Evolutionary conservation across 352 stramenopile species (phyloP), one percentile per base, ranked within the genome.

Genomic region (Pythium oligandrum): DNA sequence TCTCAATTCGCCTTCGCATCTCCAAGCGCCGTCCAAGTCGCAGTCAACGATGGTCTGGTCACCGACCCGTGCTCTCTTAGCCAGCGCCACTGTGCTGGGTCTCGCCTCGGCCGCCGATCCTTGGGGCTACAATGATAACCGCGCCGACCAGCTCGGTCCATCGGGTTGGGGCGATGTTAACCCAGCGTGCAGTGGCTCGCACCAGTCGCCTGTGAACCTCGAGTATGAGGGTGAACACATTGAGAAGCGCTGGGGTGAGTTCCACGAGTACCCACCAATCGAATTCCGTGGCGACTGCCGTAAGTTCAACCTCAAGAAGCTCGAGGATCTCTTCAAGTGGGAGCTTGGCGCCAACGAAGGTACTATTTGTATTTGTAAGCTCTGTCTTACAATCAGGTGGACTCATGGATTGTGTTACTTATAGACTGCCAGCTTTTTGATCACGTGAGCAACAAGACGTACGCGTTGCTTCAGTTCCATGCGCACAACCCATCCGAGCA

Each of bases 261-360:
- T 53, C n/a, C 42, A 64, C 10, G 40, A 26, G 17, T 26, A 70
- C 31, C 60, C 64, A 33, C 77, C 74, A 12, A 58, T 86, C 59
- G 75, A 80, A 45, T 85, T 74, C 51, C 55, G 43, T 3, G 77
- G 76, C 6, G 43, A 78, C 9, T 87, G 76, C 42, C 48, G 72
- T 31, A 67, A 73, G 33, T 88, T 83, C 44, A 77, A 70, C 39
- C 40, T 88, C 11, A 77, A 75, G 54, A 80, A 70, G 7, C 74
- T 86, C 38, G 72, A 80, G 33, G 72, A 88, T 31, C 30, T 88
- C 35, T 82, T 71, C 72, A 85, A 83, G 63, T 85, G 74, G 74
- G 65, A 79, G 59, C 65, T 85, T 36, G 44, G 55, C 10, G 64
- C 50, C 45, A 49, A 77, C 32, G 70, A 60, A 12, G 55, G 77